phyloP scores from a whole-genome alignment of 1,284 basidiomycete species.

The Kalmanozyma brasiliensis region DNA sequence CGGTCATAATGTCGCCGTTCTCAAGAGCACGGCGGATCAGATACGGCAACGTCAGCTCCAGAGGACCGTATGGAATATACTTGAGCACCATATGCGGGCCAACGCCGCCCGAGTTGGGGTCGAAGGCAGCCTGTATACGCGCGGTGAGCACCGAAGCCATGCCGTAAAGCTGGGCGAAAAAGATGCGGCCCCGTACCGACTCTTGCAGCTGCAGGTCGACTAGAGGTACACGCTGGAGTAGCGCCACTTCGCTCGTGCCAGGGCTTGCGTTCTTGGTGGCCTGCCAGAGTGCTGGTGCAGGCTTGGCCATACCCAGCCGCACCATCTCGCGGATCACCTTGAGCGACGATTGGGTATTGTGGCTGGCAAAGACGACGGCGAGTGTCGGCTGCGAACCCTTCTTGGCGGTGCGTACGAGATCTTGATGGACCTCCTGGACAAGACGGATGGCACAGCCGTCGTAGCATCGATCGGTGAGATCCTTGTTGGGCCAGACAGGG shows the following conservation, averaged over 20 bases:
- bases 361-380: constrained; percentile 84
- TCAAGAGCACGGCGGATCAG: constrained; percentile 80
- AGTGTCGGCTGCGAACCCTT: constrained; percentile 70
- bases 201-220: constrained; percentile 69
- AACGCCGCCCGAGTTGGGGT: constrained; percentile 76
- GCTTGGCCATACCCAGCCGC: constrained; percentile 72
- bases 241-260: background rate
- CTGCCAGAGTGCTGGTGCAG: constrained; percentile 28
- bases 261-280: constrained; percentile 29
- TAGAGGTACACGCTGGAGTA: constrained; percentile 32
- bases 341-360: constrained; percentile 79
- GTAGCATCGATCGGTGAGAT: constrained; percentile 83
- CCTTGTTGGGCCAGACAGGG: constrained; percentile 71
- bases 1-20: constrained; percentile 77
- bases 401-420: constrained; percentile 28
- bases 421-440: constrained; percentile 73
- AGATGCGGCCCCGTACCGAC: constrained; percentile 77
- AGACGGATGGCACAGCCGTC: constrained; percentile 77
- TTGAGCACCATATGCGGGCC: constrained; percentile 61
- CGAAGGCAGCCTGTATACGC: constrained; percentile 74
- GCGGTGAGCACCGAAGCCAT: constrained; percentile 78
- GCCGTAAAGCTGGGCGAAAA: constrained; percentile 87
- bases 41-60: constrained; percentile 76
- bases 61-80: constrained; percentile 60
- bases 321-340: constrained; percentile 76